Evolutionary conservation across 179 eudicot genomes (phyloP).

Genomic region (Gypsophila paniculata): DNA sequence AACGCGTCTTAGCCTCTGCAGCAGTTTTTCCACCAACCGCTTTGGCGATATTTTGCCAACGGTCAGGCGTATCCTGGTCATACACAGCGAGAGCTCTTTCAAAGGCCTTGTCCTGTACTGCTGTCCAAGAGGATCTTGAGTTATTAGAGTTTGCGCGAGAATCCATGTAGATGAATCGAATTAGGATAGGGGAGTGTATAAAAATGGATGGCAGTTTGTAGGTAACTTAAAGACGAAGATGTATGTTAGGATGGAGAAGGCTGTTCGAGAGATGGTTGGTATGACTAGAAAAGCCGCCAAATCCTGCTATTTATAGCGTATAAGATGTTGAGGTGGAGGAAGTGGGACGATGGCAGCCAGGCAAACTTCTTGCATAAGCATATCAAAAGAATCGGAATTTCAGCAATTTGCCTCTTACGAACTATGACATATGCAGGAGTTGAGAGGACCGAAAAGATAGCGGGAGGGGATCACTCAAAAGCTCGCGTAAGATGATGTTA

Average conservation of each 20-base stretch:
- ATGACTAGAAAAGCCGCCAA: slow-evolving; percentile 31
- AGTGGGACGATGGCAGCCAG: slow-evolving; percentile 42
- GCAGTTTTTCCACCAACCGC: slow-evolving; percentile 68
- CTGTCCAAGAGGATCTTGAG: slow-evolving; percentile 54
- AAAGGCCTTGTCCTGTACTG: slow-evolving; percentile 73
- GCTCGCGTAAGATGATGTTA: no score
- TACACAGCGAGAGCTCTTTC: slow-evolving; percentile 69
- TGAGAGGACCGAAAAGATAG: neutral
- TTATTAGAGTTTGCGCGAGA: slow-evolving; percentile 19
- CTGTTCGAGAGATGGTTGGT: slow-evolving; percentile 22
- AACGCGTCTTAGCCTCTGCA: slow-evolving; percentile 68
- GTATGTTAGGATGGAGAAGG: neutral
- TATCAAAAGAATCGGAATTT: slow-evolving; percentile 31
- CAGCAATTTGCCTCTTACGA: slow-evolving; percentile 34
- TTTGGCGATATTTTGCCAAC: slow-evolving; percentile 77
- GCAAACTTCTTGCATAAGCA: slow-evolving; percentile 20
- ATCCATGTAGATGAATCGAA: neutral
- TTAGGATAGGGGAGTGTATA: no score
- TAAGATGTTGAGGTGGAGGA: slow-evolving; percentile 23
- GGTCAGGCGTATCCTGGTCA: slow-evolving; percentile 77
- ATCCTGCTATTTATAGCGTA: slow-evolving; percentile 38
- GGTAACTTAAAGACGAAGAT: no score
- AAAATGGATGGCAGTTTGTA: no score
- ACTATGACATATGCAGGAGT: slow-evolving; percentile 29
- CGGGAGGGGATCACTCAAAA: no score